Percentiles rank a stretch among this genome's conserved stretches.
phyloP scores from a whole-genome alignment of 805 yeast species.

The Yamadazyma ubonensis region DNA sequence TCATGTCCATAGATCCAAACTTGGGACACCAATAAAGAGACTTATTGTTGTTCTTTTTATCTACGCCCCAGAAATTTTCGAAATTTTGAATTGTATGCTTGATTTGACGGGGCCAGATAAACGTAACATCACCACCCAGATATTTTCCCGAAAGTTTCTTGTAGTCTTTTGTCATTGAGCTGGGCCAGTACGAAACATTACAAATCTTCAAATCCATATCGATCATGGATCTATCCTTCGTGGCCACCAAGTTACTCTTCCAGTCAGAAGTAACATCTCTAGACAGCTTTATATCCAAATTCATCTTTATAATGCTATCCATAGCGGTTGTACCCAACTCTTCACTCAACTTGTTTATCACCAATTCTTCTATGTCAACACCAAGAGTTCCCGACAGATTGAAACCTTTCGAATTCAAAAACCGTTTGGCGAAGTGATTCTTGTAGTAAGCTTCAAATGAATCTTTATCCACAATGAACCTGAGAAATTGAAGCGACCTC shows the following conservation, averaged over 20 bases:
- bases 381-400: constrained; percentile 24
- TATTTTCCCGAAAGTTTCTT: constrained; percentile 26
- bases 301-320: constrained; percentile 81
- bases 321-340: constrained; percentile 82
- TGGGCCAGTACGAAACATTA: constrained; percentile 46
- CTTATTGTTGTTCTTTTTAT: constrained; percentile 41
- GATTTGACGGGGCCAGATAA: constrained; percentile 42
- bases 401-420: constrained; percentile 40
- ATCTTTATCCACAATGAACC: constrained; percentile 78
- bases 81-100: constrained; percentile 36
- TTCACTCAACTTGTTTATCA: constrained; percentile 65
- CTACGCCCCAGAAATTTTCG: constrained; percentile 42
- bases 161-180: constrained; percentile 45
- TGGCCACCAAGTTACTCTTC: constrained; percentile 22
- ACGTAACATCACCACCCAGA: not conserved
- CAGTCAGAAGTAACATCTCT: constrained; percentile 39
- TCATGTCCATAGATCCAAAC: constrained; percentile 78
- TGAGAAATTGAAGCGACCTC: constrained; percentile 59
- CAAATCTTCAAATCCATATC: constrained; percentile 44
- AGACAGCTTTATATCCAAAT: constrained; percentile 65
- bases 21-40: constrained; percentile 72
- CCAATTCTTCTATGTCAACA: constrained; percentile 65
- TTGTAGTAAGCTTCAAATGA: constrained; percentile 82
- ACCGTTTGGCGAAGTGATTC: constrained; percentile 80
- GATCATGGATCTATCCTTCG: constrained; percentile 18